Evolutionary conservation across 2,329 filamentous ascomycete genomes (phyloP), one percentile per base, ranked within the genome.

Genomic region (Magnaporthiopsis rhizophila): DNA sequence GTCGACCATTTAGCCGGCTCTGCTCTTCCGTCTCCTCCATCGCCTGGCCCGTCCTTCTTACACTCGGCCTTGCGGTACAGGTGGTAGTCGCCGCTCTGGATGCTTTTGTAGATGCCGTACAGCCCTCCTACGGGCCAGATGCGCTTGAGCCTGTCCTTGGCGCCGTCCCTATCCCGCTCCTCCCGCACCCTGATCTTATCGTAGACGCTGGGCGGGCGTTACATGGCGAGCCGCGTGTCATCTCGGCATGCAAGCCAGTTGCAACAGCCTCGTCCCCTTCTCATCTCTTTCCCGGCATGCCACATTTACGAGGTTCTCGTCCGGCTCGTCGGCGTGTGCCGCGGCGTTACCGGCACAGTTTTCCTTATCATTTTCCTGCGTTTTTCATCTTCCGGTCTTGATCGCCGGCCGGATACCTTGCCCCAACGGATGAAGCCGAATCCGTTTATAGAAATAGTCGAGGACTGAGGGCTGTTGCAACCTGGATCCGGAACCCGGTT

Each of bases 171-270:
- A 15, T 68, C 67, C 18, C 65, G 68, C 12, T 65, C 64, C 3
- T 68, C 65, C 34, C 72, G 80, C 50, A 88, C 83, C 67, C 80
- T 81, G 58, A 89, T 86, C 76, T 92, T 92, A 70, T 91, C 86
- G 75, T 86, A 90, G 6, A 91, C 87, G 59, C 78, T 86, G 32
- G 89, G 89, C 69, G 91, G 75, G 6, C 21, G 38, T 50, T 50
- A 24, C 45, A 53, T 24, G 21, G 21, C 8, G 15, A n/a, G 21
- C 45, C 21, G 45, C 45, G 7, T 53, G 45, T 5, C 45, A 53
- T 53, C 18, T 50, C 9, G 45, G 11, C 18, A 21, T 53, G 45
- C 45, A 53, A 3, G 45, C n/a, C 45, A 11, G 13, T 24, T 6
- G 8, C 21, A 21, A 53, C 18, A 6, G 45, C 18, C 6, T 9